phyloP scores from a whole-genome alignment of 768 basidiomycete genomes.

The Chalciporus piperatus region DNA sequence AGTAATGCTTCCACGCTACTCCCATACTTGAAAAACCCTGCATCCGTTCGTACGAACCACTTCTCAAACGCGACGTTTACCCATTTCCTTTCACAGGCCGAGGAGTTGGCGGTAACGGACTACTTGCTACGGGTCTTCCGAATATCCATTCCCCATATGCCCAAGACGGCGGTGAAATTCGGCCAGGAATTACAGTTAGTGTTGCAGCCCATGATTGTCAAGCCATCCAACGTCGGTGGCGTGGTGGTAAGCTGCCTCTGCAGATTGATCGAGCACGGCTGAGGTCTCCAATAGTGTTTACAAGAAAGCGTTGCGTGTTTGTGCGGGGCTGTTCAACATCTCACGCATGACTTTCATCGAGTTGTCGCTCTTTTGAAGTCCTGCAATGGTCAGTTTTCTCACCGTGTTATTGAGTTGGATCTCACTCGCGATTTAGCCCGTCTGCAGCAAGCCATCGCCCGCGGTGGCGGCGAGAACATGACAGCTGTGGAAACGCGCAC shows the following conservation, averaged over 20 bases:
- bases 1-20: conserved; percentile 81
- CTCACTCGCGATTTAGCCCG: conserved; percentile 44
- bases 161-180: conserved; percentile 85
- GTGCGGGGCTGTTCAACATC: conserved; percentile 76
- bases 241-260: conserved; percentile 49
- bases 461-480: conserved; percentile 38
- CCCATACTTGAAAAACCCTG: conserved; percentile 85
- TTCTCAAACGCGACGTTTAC: neutral
- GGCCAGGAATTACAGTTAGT: conserved; percentile 79
- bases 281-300: conserved; percentile 52
- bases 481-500: conserved; percentile 49
- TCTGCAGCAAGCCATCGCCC: conserved; percentile 54
- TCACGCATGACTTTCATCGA: conserved; percentile 83
- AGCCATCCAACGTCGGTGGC: conserved; percentile 68
- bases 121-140: conserved; percentile 88
- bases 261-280: neutral
- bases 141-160: conserved; percentile 81
- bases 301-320: conserved; percentile 94
- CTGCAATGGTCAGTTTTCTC: conserved; percentile 59
- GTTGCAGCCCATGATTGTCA: conserved; percentile 89
- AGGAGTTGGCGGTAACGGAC: conserved; percentile 83
- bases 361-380: conserved; percentile 81
- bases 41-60: conserved; percentile 51
- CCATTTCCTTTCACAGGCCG: conserved; percentile 44
- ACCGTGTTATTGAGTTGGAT: neutral